Base-by-base conservation (phyloP, 2,329 filamentous ascomycete species). In the Fusarium transvaalense region DNA sequence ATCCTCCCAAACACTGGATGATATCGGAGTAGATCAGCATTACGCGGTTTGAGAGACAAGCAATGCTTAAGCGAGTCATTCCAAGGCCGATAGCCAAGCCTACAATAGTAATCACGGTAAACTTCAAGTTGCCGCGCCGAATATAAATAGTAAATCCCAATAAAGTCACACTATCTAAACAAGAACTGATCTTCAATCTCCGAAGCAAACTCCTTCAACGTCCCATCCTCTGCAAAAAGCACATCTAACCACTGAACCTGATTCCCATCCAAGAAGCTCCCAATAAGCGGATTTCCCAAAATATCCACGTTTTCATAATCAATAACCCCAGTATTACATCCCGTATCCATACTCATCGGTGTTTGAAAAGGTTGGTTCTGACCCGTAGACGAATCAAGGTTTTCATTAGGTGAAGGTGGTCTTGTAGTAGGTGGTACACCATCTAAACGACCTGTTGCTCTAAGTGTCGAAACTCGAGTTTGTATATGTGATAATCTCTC, bases 141-240 rank as follows among this genome's bases (percentile, higher is more conserved):
- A 9, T 29, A 9, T 29, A 7, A 9, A 9, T 25, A 25, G 23
- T 5, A 6, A 5, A 25, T 25, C 23, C 6, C 23, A 25, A 5
- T 25, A 25, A 25, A 25, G 23, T 25, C 4, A 25, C 4, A 14
- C 17, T 57, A 54, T 1, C 66, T 65, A 10, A 74, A 74, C 17
- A 71, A 25, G 47, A 74, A 71, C 21, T 71, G 72, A 13, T 76
- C 74, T 34, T 76, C 74, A 50, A 76, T 69, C 52, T 76, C 74
- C 2, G 71, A 70, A 17, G 72, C 72, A 52, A 75, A 71, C 7
- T 76, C 67, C 27, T 69, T 62, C 21, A 75, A 39, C 0, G 66
- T 74, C 3, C 73, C 74, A 15, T 76, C 72, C 13, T 76, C 74
- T 0, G 68, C 38, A 46, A 76, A 76, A 12, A 72, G 43, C 3